Base-by-base conservation (phyloP, 257 asterid species). In the Salvia hispanica region DNA sequence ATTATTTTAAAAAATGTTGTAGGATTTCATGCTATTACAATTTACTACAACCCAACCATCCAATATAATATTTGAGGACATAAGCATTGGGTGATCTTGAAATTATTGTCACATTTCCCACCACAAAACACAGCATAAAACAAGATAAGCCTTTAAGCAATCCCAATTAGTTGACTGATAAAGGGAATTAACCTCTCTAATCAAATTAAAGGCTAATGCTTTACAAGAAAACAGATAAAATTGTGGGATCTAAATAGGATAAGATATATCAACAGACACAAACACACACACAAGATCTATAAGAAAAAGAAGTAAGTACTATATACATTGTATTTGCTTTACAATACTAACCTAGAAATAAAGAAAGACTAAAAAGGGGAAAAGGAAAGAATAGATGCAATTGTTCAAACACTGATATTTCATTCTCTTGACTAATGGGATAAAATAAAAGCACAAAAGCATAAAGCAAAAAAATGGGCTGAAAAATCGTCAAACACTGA, bases 111-210 rank as follows among this genome's bases (percentile, higher is more conserved):
- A 64, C 78, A 78, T 60, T 72, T 54, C 70, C 73, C 67, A 74
- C 70, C 76, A 73, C 55, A 80, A 76, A 77, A 78, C 83, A 80
- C 76, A 77, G 75, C 72, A 66, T 65, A 80, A 78, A 83, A 81
- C 84, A 72, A 81, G 82, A 76, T 73, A 61, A 78, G 7, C 73
- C 79, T 72, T 75, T 77, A 74, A 67, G 69, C 75, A 47, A 71
- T 58, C 75, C 63, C 64, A 65, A 74, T 25, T 75, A 77, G 40
- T 74, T 48, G 67, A 62, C 67, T 44, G 57, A 21, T 64, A 16
- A 55, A 72, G 34, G 58, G 45, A 63, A 34, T 47, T 34, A 34
- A 67, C 25, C 18, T n/a, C 76, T 50, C 36, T 16, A 37, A 54
- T 56, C 47, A 42, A 37, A 39, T 39, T 39, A 39, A 67, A 66